Evolutionary conservation across 2,329 filamentous ascomycete genomes (phyloP).

Genomic region (Metarhizium robertsii): DNA sequence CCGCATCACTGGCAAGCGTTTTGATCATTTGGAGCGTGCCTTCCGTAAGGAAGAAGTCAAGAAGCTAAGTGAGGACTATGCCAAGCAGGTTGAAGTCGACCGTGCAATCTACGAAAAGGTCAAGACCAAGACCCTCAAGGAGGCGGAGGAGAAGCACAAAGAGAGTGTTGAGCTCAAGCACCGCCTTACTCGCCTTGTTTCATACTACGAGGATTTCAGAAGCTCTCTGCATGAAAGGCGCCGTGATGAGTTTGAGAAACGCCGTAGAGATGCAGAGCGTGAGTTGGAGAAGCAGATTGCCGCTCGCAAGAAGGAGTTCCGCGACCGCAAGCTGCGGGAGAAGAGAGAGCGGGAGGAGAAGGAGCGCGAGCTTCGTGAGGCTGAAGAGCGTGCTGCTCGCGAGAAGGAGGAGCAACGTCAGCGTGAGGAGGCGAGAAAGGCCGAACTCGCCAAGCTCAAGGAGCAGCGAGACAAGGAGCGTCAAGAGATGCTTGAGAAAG

Average conservation of each 20-base stretch:
- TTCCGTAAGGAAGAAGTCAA: constrained; percentile 94
- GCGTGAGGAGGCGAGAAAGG: constrained; percentile 71
- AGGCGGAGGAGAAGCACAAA: constrained; percentile 81
- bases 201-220: constrained; percentile 77
- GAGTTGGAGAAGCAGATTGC: constrained; percentile 90
- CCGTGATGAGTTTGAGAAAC: constrained; percentile 92
- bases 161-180: constrained; percentile 90
- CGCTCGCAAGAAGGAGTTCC: constrained; percentile 77
- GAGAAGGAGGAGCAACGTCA: constrained; percentile 81
- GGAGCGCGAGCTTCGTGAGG: constrained; percentile 68
- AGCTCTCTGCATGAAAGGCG: constrained; percentile 75
- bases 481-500: constrained; percentile 58
- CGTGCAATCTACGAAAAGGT: constrained; percentile 69
- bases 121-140: constrained; percentile 68
- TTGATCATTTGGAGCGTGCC: constrained; percentile 94
- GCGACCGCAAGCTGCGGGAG: constrained; percentile 74
- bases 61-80: constrained; percentile 81
- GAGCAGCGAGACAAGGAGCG: constrained; percentile 57
- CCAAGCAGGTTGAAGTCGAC: constrained; percentile 70
- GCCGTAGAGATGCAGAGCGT: constrained; percentile 80
- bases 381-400: constrained; percentile 69
- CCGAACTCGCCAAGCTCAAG: constrained; percentile 57
- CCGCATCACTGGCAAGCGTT: constrained; percentile 84
- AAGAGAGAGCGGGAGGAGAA: constrained; percentile 76
- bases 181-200: constrained; percentile 75